Base-by-base conservation (phyloP, 1,284 basidiomycete species). In the Pascua sp. region DNA sequence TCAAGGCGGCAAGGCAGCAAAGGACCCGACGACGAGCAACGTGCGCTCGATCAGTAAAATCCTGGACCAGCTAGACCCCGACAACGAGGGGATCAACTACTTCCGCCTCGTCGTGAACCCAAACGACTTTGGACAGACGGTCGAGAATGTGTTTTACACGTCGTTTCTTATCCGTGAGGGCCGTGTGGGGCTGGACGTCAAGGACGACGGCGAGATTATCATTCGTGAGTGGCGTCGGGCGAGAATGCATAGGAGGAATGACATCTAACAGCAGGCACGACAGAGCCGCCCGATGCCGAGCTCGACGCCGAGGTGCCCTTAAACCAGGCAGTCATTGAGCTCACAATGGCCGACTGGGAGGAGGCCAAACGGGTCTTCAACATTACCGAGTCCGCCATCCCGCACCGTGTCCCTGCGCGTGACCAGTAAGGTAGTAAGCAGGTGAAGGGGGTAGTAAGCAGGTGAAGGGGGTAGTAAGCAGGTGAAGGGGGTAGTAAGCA, bases 131-230 rank as follows among this genome's bases (percentile, higher is more conserved):
- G 52, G 54, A 12, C 79, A 81, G 52, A 80, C 80, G 1, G 79
- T 83, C 47, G 82, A 84, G 61, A 84, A 84, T 60, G 67, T 81
- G 54, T 83, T 84, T 63, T 82, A 80, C 65, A 73, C 81, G 40
- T 80, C 79, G 50, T 84, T 84, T 62, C 67, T 84, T 39, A 71
- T 82, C 18, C 71, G 76, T 49, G 80, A 83, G 42, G 78, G 78
- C 8, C 69, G 67, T 47, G 78, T 73, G 0, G 71, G 67, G 1
- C 68, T 78, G n/a, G 61, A 69, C 11, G 67, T 71, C 11, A 62
- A 68, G 8, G 60, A 75, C 15, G 69, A 70, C n/a, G 79, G 79
- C 1, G 75, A 80, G 52, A 69, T 79, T 0, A 66, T 78, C 7
- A 72, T 80, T 7, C 62, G 79, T 79, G 62, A 65, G 79, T 73